Evolutionary conservation across 441 rosid species (phyloP).

Genomic region (Erysimum cheiri): DNA sequence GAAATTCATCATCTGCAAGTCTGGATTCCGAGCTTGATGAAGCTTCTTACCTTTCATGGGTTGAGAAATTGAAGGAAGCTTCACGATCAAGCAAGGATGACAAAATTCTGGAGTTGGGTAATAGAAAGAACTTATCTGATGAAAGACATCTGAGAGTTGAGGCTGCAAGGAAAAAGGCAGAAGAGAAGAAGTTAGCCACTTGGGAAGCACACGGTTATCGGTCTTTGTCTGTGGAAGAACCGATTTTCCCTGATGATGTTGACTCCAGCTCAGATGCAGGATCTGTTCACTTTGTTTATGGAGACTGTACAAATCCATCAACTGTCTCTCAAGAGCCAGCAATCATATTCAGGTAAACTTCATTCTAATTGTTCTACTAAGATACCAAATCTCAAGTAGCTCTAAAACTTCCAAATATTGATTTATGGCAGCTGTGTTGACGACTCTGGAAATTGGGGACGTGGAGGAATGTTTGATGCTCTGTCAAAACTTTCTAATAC

Average conservation of each 20-base stretch:
- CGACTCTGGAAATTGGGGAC: slow-evolving; percentile 92
- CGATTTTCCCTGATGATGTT: slow-evolving; percentile 49
- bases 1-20: slow-evolving; percentile 44
- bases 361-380: slow-evolving; percentile 10
- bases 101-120: slow-evolving; percentile 46
- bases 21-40: slow-evolving; percentile 76
- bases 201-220: slow-evolving; percentile 85
- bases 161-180: slow-evolving; percentile 73
- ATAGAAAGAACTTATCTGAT: slow-evolving; percentile 55
- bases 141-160: slow-evolving; percentile 60
- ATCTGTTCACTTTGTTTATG: slow-evolving; percentile 73
- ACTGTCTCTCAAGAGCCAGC: slow-evolving; percentile 70
- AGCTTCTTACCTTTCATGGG: slow-evolving; percentile 86
- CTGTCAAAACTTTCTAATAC: slow-evolving; percentile 60
- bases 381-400: slow-evolving; percentile 6
- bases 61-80: slow-evolving; percentile 72
- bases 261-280: slow-evolving; percentile 63
- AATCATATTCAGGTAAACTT: slow-evolving; percentile 75
- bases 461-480: slow-evolving; percentile 87
- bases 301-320: slow-evolving; percentile 85
- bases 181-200: slow-evolving; percentile 70
- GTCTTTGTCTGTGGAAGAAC: slow-evolving; percentile 72
- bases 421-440: slow-evolving; percentile 72
- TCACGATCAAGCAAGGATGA: slow-evolving; percentile 53
- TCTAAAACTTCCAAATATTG: neutral